phyloP scores from a whole-genome alignment of 2,329 filamentous ascomycete species.

The Monosporascus sp. region DNA sequence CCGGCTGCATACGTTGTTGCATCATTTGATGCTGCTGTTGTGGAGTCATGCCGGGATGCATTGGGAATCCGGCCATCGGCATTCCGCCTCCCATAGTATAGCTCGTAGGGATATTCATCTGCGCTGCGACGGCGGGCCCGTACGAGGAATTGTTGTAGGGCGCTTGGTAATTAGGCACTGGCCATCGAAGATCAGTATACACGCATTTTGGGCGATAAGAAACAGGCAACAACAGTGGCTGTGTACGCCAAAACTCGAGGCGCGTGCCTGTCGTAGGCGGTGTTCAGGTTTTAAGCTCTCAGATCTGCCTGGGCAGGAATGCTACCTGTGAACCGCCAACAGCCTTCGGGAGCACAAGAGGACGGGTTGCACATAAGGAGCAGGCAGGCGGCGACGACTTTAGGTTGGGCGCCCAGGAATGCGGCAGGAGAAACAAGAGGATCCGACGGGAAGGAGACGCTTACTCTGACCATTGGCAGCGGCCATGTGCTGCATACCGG shows the following conservation, averaged over 20 bases:
- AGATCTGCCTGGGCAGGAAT: constrained; percentile 5
- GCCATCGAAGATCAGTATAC: constrained; percentile 23
- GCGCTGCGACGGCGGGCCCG: constrained; percentile 45
- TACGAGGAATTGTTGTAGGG: constrained; percentile 55
- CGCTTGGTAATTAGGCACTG: constrained; percentile 52
- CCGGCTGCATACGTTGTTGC: constrained; percentile 36
- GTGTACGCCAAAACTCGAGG: constrained; percentile 7
- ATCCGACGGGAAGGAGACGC: constrained; percentile 26
- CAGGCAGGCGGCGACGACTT: neutral
- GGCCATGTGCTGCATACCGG: constrained; percentile 54
- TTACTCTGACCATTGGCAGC: constrained; percentile 54
- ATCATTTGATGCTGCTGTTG: constrained; percentile 36
- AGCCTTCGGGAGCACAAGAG: constrained; percentile 7
- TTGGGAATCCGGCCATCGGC: constrained; percentile 50
- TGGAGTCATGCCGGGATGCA: constrained; percentile 48
- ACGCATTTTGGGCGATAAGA: constrained; percentile 7
- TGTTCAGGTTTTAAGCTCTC: constrained; percentile 4
- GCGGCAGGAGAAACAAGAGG: constrained; percentile 13
- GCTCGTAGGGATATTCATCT: constrained; percentile 43
- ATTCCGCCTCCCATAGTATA: constrained; percentile 51
- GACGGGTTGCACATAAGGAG: neutral
- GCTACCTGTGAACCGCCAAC: constrained; percentile 7
- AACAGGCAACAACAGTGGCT: constrained; percentile 10
- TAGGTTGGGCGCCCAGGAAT: constrained; percentile 6
- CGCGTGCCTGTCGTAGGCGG: too few relatives aligned